Evolutionary conservation across 805 yeast species (phyloP).

Genomic region (Metahyphopichia silvanorum): DNA sequence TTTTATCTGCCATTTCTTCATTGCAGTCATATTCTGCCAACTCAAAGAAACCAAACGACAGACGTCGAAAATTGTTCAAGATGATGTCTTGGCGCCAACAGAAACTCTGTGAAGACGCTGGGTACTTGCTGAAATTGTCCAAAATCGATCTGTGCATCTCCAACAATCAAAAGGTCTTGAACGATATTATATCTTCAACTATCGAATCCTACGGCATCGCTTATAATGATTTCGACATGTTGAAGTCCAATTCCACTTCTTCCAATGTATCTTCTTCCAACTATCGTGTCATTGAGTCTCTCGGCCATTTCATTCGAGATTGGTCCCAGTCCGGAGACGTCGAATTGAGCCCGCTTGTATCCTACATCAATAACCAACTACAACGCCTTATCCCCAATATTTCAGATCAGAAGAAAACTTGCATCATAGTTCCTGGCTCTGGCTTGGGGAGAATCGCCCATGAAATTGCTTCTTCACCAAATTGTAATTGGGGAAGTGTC

Average conservation of each 20-base stretch:
- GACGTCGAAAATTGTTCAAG: slow-evolving; percentile 41
- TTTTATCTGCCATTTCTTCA: slow-evolving; percentile 44
- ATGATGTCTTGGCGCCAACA: slow-evolving; percentile 57
- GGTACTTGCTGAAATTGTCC: slow-evolving; percentile 52
- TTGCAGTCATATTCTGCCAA: slow-evolving; percentile 41
- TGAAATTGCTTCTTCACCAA: slow-evolving; percentile 46
- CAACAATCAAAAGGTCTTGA: slow-evolving; percentile 47
- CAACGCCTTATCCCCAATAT: slow-evolving; percentile 21
- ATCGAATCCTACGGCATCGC: slow-evolving; percentile 45
- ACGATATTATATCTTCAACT: slow-evolving; percentile 41
- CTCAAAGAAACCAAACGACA: slow-evolving; percentile 42
- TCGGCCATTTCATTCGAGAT: slow-evolving; percentile 78
- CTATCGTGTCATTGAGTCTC: slow-evolving; percentile 53
- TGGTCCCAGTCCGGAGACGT: slow-evolving; percentile 54
- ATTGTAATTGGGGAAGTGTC: slow-evolving; percentile 47
- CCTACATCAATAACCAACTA: slow-evolving; percentile 48
- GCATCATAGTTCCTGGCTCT: slow-evolving; percentile 79
- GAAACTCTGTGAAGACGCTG: slow-evolving; percentile 46
- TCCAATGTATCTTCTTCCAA: slow-evolving; percentile 11
- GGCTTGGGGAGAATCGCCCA: slow-evolving; percentile 81
- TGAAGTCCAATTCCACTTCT: slow-evolving; percentile 8
- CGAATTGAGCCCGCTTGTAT: slow-evolving; percentile 53
- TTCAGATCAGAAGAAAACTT: slow-evolving; percentile 33
- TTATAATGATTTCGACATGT: slow-evolving; percentile 26
- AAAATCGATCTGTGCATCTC: slow-evolving; percentile 45